Evolutionary conservation across 495 filamentous ascomycete genomes (phyloP), one percentile per base, ranked within the genome.

Genomic region (Annulohypoxylon moriforme): DNA sequence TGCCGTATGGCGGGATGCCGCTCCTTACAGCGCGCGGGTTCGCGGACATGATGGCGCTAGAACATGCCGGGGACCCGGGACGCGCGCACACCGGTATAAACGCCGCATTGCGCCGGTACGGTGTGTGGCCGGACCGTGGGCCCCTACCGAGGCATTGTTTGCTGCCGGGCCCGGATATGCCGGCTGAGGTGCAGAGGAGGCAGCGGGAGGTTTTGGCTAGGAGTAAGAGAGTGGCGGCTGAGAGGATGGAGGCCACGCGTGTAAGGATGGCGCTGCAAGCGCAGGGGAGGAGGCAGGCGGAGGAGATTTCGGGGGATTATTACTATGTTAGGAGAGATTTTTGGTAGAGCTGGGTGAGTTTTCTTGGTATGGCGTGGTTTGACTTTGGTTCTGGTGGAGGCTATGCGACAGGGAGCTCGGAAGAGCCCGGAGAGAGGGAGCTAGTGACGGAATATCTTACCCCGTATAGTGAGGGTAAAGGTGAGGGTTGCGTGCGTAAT

Each of bases 1-100:
- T 70, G n/a, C 71, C 36, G 14, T 55, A 64, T 53, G 67, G 67
- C 34, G 67, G 67, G 14, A 72, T 72, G 69, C 69, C 65, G 53
- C 53, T 61, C 8, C 10, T 66, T 3, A 67, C 62, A 10, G n/a
- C 18, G 14, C n/a, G 46, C 20, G 55, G 62, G 9, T 62, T 66
- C 55, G 52, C 57, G 7, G 44, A 59, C 10, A 56, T 55, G 53
- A 55, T 61, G 46, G 33, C 67, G 5, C 46, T 55, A 9, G 60
- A 66, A 16, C 33, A 57, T 27, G 60, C 58, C 25, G 11, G 29
- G 29, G 33, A 22, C 22, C 57, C 60, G 44, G 46, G 57, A 18
- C 16, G 18, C 11, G 46, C 29, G 9, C 16, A 3, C 16, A 31
- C 22, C 27, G 27, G 44, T 1, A 29, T 66, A 10, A 71, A 66